phyloP scores from a whole-genome alignment of 331 rosid genomes.

The Prunus yedoensis region DNA sequence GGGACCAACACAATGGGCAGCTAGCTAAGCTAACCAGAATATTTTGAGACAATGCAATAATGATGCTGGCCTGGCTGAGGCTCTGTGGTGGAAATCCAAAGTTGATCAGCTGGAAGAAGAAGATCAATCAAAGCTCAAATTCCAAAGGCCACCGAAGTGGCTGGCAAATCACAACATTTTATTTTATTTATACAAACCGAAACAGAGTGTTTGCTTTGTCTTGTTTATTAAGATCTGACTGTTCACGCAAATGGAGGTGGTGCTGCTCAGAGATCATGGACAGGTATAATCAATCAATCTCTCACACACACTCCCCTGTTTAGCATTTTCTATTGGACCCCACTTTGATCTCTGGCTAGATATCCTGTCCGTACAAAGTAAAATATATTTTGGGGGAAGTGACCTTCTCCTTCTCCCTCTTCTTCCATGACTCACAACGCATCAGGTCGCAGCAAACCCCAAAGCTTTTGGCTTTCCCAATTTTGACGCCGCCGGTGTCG shows the following conservation, averaged over 20 bases:
- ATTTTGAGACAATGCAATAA: too few species aligned
- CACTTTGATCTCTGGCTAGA: background rate
- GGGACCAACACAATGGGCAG: too few species aligned
- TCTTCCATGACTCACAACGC: too few species aligned
- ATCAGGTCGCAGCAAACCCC: too few species aligned
- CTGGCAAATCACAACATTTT: background rate
- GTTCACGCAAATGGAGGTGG: too few species aligned
- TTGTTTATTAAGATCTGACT: too few species aligned
- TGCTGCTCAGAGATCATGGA: too few species aligned
- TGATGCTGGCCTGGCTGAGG: too few species aligned
- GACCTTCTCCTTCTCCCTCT: background rate
- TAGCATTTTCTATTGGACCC: background rate
- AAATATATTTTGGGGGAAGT: background rate
- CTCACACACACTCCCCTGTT: background rate
- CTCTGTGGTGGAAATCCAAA: background rate
- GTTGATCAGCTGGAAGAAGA: background rate
- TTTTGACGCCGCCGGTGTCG: constrained; percentile 23
- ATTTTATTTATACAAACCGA: background rate
- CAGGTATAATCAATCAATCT: background rate
- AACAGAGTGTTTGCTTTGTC: too few species aligned
- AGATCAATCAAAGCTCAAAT: background rate
- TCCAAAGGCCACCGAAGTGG: background rate
- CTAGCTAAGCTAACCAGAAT: too few species aligned
- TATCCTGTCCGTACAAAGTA: constrained; percentile 7
- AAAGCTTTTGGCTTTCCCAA: background rate